Evolutionary conservation across 495 filamentous ascomycete genomes (phyloP).

Genomic region (Aspergillus hancockii): DNA sequence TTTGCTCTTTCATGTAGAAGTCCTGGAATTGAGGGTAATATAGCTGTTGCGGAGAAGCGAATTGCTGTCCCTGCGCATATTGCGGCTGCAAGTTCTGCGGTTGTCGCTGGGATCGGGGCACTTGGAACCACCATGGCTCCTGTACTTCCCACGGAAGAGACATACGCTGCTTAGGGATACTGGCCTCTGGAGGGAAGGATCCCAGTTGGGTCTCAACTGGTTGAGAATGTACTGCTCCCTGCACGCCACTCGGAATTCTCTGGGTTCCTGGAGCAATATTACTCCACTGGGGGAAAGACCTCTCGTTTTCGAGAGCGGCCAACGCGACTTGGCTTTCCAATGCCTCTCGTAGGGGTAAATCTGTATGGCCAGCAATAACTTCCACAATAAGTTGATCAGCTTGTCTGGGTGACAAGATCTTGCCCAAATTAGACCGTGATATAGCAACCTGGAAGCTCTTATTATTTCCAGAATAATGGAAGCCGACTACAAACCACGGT

Average conservation of each 20-base stretch:
- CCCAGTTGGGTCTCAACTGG: background rate
- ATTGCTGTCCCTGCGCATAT: background rate
- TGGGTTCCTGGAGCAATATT: background rate
- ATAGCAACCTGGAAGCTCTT: background rate
- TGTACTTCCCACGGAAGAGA: background rate
- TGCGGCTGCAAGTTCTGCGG: background rate
- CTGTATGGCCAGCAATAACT: background rate
- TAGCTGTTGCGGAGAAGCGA: background rate
- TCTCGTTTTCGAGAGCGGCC: background rate
- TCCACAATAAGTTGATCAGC: background rate
- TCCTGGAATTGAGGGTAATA: background rate
- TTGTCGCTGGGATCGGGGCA: background rate
- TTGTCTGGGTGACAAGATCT: background rate
- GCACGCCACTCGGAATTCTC: background rate
- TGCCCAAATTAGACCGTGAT: background rate
- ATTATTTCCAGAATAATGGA: background rate
- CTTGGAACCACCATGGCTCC: background rate
- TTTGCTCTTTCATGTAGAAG: background rate
- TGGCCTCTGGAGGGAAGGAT: background rate
- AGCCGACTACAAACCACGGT: background rate
- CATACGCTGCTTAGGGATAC: background rate
- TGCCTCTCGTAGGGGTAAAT: background rate
- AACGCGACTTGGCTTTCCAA: background rate
- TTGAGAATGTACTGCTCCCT: background rate
- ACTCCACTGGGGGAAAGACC: background rate